Evolutionary conservation across 23 red algal species (phyloP).

Genomic region (Gracilaria vermiculophylla): DNA sequence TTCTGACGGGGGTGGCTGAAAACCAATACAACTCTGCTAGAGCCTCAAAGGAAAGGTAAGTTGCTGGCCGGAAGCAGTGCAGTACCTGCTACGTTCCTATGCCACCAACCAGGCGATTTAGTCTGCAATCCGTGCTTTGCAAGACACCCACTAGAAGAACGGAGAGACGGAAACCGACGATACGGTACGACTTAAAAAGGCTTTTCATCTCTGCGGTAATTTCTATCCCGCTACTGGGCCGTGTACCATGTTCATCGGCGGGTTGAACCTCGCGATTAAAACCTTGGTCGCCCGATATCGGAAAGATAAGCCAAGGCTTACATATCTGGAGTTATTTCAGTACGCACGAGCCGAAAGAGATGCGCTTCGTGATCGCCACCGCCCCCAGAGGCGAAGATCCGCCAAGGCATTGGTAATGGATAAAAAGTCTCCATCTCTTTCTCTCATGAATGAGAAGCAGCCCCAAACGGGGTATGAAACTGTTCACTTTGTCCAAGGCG

Average conservation of each 20-base stretch:
- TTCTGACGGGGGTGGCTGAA: neutral
- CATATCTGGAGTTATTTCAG: neutral
- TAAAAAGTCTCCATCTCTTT: too few species aligned
- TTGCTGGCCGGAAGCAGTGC: constrained; percentile 23
- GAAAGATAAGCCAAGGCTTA: neutral
- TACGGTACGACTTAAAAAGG: neutral
- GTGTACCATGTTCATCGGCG: constrained; percentile 6
- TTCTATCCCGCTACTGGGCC: neutral
- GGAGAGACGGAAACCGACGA: neutral
- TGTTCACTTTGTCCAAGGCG: too few species aligned
- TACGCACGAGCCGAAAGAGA: neutral
- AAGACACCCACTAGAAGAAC: neutral
- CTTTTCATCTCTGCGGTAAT: constrained; percentile 25
- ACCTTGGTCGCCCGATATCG: constrained; percentile 8
- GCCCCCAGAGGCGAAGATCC: too few species aligned
- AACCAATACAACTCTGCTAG: neutral
- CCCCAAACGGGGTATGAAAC: too few species aligned
- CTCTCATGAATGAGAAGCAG: too few species aligned
- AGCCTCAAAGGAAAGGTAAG: neutral
- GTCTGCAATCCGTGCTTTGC: neutral
- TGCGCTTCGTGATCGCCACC: neutral
- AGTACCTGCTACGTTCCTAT: constrained; percentile 23
- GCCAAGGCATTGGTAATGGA: too few species aligned
- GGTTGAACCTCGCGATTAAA: neutral
- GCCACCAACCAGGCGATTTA: neutral